A percentile compares a stretch with the other conserved stretches of the same genome.
phyloP scores from a whole-genome alignment of 2,329 filamentous ascomycete genomes.

The Parastagonospora avenae region DNA sequence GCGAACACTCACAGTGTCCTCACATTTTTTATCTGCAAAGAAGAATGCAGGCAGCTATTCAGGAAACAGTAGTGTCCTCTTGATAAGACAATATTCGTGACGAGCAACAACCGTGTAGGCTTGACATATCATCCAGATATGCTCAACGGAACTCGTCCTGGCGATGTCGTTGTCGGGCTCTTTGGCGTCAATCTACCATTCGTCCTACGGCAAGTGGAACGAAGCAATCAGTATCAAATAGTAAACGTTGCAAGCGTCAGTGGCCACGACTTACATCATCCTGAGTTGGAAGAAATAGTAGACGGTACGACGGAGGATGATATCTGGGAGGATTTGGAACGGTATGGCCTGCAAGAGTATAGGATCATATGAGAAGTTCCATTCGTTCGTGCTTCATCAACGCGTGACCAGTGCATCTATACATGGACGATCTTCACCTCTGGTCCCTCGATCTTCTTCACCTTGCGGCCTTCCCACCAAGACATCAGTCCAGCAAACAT shows the following conservation, averaged over 20 bases:
- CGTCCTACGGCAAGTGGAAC: background rate
- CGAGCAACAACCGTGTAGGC: background rate
- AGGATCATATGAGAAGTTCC: no score
- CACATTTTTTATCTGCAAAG: background rate
- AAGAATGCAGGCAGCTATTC: background rate
- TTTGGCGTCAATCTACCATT: conserved; percentile 1
- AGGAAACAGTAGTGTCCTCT: background rate
- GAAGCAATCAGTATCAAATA: background rate
- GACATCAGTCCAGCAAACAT: conserved; percentile 70
- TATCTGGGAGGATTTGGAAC: no score
- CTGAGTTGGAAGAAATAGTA: background rate
- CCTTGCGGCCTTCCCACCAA: conserved; percentile 67
- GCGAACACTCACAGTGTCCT: no score
- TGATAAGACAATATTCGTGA: background rate
- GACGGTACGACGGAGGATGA: no score
- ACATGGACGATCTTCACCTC: conserved; percentile 6
- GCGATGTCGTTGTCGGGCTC: conserved; percentile 2
- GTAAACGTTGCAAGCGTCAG: background rate
- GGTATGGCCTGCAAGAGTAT: no score
- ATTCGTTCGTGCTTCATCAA: no score
- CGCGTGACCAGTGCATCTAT: background rate
- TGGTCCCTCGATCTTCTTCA: conserved; percentile 42
- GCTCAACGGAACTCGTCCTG: background rate
- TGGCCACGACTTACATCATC: background rate
- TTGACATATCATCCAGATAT: background rate